Percentiles rank a stretch among this genome's conserved stretches.
Evolutionary conservation across 2,329 filamentous ascomycete species (phyloP).

Genomic region (Trichoderma sp.): DNA sequence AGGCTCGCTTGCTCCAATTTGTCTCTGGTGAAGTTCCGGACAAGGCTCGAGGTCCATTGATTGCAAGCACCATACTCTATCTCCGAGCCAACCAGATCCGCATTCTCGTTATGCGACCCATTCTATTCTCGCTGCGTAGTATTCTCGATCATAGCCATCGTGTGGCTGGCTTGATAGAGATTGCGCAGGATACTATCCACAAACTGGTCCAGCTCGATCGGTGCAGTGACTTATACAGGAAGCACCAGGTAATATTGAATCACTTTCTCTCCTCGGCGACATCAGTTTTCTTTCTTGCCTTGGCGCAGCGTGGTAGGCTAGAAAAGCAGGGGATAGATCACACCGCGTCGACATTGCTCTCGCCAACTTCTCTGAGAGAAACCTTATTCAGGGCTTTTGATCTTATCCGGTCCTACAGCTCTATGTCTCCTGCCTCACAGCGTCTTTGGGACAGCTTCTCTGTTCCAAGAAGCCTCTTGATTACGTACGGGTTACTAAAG

Average conservation of each 20-base stretch:
- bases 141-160: not conserved
- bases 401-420: not conserved
- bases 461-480: not conserved
- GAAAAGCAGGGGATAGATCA: not conserved
- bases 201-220: not conserved
- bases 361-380: not conserved
- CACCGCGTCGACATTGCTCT: not conserved
- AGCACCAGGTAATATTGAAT: not conserved
- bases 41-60: not conserved
- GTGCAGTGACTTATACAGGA: not conserved
- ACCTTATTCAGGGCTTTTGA: not conserved
- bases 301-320: not conserved
- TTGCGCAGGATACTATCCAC: not conserved
- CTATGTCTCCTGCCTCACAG: not conserved
- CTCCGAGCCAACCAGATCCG: not conserved
- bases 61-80: not conserved
- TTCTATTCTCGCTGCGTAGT: not conserved
- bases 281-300: not conserved
- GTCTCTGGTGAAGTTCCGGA: not conserved
- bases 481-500: not conserved
- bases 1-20: not conserved
- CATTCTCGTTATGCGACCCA: not conserved
- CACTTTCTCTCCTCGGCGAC: not conserved
- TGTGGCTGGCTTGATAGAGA: not conserved
- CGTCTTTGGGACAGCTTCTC: not conserved